Evolutionary conservation across 805 yeast genomes (phyloP).

Genomic region (Cyberlindnera suaveolens): DNA sequence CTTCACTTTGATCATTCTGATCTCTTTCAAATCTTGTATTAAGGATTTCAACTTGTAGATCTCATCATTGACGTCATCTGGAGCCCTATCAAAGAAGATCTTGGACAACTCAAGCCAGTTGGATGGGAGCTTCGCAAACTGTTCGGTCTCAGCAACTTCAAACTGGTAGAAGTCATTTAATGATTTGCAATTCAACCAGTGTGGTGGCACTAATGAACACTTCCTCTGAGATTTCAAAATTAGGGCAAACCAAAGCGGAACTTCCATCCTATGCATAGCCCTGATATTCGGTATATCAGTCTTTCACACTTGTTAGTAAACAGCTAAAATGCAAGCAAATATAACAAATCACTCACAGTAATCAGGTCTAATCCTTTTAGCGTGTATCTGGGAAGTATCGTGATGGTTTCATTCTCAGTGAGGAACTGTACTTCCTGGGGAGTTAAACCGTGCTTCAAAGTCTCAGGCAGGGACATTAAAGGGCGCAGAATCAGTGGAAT

Average conservation of each 20-base stretch:
- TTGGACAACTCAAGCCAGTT: conserved; percentile 84
- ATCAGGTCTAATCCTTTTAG: conserved; percentile 60
- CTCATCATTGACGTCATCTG: conserved; percentile 75
- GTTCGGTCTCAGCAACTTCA: conserved; percentile 50
- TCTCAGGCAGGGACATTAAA: conserved; percentile 57
- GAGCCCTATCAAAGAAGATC: conserved; percentile 56
- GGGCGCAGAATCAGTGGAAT: not conserved
- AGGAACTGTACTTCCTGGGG: conserved; percentile 79
- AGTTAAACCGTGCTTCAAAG: conserved; percentile 48
- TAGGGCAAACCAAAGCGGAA: conserved; percentile 87
- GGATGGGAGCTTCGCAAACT: conserved; percentile 73
- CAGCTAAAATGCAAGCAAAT: not conserved
- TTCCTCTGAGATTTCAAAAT: conserved; percentile 77
- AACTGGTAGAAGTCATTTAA: conserved; percentile 56
- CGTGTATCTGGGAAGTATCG: conserved; percentile 73
- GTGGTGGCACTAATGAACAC: conserved; percentile 81
- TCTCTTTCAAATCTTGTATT: conserved; percentile 79
- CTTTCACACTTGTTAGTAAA: conserved; percentile 13
- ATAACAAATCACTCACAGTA: conserved; percentile 28
- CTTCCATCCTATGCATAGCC: conserved; percentile 61
- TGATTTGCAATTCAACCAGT: conserved; percentile 61
- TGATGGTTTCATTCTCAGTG: conserved; percentile 72
- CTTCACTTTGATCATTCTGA: conserved; percentile 73
- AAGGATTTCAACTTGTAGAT: conserved; percentile 62
- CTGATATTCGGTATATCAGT: conserved; percentile 49